Evolutionary conservation across 306 rosid genomes (phyloP).

Genomic region (Echinosophora koreensis): DNA sequence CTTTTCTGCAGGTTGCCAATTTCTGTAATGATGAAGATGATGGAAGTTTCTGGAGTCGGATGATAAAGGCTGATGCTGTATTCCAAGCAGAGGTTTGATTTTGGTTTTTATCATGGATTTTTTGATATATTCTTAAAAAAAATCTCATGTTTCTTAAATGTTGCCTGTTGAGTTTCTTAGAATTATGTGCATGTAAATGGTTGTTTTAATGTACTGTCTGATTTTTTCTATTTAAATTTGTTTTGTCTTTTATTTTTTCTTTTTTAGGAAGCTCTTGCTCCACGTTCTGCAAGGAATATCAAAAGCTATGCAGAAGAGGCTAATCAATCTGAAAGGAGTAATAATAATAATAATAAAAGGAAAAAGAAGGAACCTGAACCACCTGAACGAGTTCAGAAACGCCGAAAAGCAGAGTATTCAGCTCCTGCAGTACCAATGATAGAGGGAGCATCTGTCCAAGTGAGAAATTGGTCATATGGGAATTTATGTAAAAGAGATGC

Average conservation of each 20-base stretch:
- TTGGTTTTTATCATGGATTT: constrained; percentile 1
- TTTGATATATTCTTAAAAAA: neutral
- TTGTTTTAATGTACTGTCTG: constrained; percentile 34
- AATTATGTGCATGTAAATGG: neutral
- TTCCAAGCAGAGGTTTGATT: constrained; percentile 87
- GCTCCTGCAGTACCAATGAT: constrained; percentile 83
- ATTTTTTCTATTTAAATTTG: neutral
- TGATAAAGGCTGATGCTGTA: constrained; percentile 92
- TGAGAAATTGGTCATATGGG: constrained; percentile 93
- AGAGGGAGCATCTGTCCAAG: constrained; percentile 92
- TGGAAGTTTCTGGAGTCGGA: constrained; percentile 99
- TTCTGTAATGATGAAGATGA: constrained; percentile 91
- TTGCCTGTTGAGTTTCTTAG: neutral
- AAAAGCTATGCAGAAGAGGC: constrained; percentile 96
- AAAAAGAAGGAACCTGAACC: constrained; percentile 90
- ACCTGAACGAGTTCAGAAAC: constrained; percentile 77
- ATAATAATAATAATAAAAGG: constrained; percentile 61
- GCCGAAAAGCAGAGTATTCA: constrained; percentile 79
- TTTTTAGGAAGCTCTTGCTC: constrained; percentile 88
- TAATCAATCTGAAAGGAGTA: constrained; percentile 76
- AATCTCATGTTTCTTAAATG: neutral
- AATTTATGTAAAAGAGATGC: constrained; percentile 92
- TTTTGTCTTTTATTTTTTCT: neutral
- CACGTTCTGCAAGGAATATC: constrained; percentile 92
- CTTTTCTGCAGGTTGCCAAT: constrained; percentile 80